A percentile compares a stretch with the other conserved stretches of the same genome.
Conservation (phyloP, 177 flowering plant genomes). For the Tripterygium wilfordii region DNA sequence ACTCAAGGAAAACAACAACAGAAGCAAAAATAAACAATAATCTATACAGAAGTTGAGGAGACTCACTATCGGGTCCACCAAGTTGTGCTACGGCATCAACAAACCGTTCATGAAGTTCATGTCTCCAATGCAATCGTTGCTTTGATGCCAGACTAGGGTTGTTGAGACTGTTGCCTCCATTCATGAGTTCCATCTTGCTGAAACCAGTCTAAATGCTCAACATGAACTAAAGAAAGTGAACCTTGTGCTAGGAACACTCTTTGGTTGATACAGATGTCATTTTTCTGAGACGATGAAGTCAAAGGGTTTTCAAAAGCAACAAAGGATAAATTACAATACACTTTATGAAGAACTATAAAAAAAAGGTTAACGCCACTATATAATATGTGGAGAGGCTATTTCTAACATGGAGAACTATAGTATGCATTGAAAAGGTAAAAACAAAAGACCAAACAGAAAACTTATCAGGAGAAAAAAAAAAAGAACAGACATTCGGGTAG, state of each 20-base stretch:
- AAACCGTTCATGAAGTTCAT: constrained; percentile 85
- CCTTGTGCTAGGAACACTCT: constrained; percentile 35
- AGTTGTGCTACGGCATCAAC: constrained; percentile 88
- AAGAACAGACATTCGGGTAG: too few species aligned
- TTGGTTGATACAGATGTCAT: constrained; percentile 32
- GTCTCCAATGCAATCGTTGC: constrained; percentile 82
- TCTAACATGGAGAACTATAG: too few species aligned
- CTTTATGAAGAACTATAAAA: not conserved
- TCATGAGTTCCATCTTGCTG: constrained; percentile 30
- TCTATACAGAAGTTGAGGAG: not conserved
- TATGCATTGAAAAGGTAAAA: too few species aligned
- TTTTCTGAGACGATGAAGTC: constrained; percentile 17
- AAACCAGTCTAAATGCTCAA: constrained; percentile 26
- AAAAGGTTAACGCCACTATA: not conserved
- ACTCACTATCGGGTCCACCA: constrained; percentile 90
- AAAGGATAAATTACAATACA: not conserved
- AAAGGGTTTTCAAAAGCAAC: not conserved
- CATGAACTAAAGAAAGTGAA: constrained; percentile 29
- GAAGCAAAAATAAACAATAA: not conserved
- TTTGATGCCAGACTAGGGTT: constrained; percentile 57
- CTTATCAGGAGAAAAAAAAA: too few species aligned
- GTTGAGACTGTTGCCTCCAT: constrained; percentile 33
- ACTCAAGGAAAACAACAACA: not conserved
- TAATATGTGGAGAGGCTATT: too few species aligned
- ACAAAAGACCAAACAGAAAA: too few species aligned